Evolutionary conservation across 179 eudicot species (phyloP).

Genomic region (Monotropa hypopitys): DNA sequence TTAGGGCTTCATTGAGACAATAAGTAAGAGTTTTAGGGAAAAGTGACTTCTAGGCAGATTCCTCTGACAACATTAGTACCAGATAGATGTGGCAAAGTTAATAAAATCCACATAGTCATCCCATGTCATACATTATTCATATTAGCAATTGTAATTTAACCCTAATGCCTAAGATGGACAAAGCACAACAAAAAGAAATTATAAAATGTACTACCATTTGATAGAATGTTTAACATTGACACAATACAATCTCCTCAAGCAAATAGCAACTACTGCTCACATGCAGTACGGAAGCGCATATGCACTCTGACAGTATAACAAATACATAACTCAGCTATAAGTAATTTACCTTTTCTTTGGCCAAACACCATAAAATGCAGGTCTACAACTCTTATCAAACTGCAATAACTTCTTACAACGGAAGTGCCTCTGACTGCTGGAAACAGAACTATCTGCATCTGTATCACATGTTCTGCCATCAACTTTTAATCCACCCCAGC

Average conservation of each 20-base stretch:
- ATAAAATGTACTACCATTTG: neutral
- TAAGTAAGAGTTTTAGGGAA: neutral
- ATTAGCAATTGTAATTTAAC: neutral
- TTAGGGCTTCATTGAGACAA: neutral
- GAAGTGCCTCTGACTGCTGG: slow-evolving; percentile 17
- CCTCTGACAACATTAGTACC: neutral
- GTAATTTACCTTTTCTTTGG: slow-evolving; percentile 57
- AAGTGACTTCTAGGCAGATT: neutral
- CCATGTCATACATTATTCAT: neutral
- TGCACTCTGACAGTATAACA: neutral
- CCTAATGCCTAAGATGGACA: neutral
- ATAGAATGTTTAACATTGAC: neutral
- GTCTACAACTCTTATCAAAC: slow-evolving; percentile 82
- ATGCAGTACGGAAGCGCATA: neutral
- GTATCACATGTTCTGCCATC: slow-evolving; percentile 22
- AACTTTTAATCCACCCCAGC: slow-evolving; percentile 33
- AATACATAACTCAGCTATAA: neutral
- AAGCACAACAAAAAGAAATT: neutral
- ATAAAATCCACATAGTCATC: neutral
- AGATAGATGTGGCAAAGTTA: neutral
- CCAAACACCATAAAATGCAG: slow-evolving; percentile 92
- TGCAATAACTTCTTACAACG: slow-evolving; percentile 58
- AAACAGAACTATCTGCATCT: slow-evolving; percentile 21
- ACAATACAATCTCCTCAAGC: neutral
- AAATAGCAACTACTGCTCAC: neutral